Evolutionary conservation across 2,329 filamentous ascomycete genomes (phyloP), one percentile per base, ranked within the genome.

Genomic region (Talaromyces islandicus): DNA sequence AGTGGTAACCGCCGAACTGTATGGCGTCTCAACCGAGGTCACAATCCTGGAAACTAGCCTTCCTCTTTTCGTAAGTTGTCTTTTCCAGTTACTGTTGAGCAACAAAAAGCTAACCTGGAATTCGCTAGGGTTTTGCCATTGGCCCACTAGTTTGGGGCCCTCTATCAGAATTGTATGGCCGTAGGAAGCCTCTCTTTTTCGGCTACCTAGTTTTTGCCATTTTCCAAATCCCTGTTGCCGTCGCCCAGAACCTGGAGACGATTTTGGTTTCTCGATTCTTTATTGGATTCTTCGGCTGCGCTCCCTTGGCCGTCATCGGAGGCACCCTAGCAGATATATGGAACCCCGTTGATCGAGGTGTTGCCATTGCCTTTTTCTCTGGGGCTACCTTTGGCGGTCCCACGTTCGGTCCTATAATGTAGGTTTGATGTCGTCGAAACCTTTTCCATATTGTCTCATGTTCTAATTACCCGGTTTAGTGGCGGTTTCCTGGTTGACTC

Each of bases 261-360:
- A 79, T 85, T 59, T 74, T 85, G 66, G 61, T 85, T 12, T 80
- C 75, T 59, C 78, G 84, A 0, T 85, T 85, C 65, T 71, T 86
- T 4, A 75, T 76, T 0, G 84, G 83, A 2, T 62, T 80, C 5
- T 83, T 83, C 64, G 83, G 79, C 4, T 78, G 76, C 58, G 77
- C 80, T 1, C 75, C 81, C 1, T 67, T 85, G 7, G 77, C 79
- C 0, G 79, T 85, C 54, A 75, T 81, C 1, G 79, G 78, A 17
- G 83, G 82, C 25, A 69, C 74, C 17, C 66, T 83, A 19, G 75
- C 76, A 4, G 82, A 85, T 65, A 70, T 83, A 46, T 83, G 78
- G 76, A 67, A 75, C 30, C 77, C 80, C 0, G 66, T 80, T 7
- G 71, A 78, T n/a, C 73, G 81, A 12, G 79, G 75, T 0, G 72